Conservation (phyloP, 148 eudicot species). For the Euryodendron excelsum region DNA sequence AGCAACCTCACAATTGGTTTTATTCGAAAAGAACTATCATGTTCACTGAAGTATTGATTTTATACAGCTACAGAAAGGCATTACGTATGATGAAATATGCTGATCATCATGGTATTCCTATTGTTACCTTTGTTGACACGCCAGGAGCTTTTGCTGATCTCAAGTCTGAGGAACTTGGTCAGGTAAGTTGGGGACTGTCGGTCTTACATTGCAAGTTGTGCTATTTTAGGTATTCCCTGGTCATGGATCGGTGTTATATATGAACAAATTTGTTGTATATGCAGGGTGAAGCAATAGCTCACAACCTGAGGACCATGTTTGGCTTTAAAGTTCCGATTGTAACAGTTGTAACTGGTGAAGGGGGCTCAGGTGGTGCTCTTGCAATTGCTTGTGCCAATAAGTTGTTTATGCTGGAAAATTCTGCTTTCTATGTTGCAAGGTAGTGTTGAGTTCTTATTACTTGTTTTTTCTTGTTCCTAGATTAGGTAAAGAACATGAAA, state of each 20-base stretch:
- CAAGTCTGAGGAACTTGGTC: slow-evolving; percentile 39
- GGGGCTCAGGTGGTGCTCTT: slow-evolving; percentile 49
- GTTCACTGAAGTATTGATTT: background rate
- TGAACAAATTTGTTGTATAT: background rate
- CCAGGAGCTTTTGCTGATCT: slow-evolving; percentile 49
- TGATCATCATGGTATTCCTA: slow-evolving; percentile 45
- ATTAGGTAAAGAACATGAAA: background rate
- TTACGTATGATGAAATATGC: slow-evolving; percentile 43
- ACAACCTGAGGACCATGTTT: slow-evolving; percentile 40
- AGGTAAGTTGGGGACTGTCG: slow-evolving; percentile 12
- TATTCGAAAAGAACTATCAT: background rate
- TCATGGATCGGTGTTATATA: background rate
- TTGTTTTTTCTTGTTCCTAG: background rate
- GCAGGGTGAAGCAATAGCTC: slow-evolving; percentile 48
- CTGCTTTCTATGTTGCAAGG: slow-evolving; percentile 47
- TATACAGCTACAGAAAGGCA: slow-evolving; percentile 36
- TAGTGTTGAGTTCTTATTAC: background rate
- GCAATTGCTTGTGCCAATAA: slow-evolving; percentile 46
- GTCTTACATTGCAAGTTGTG: background rate
- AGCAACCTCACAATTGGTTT: background rate
- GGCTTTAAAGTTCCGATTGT: slow-evolving; percentile 41
- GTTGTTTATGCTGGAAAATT: slow-evolving; percentile 41
- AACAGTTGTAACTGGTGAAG: slow-evolving; percentile 42
- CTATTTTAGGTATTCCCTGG: background rate
- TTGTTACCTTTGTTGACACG: slow-evolving; percentile 39